phyloP scores from a whole-genome alignment of 2,329 filamentous ascomycete species.

The Chaetomium sp. region DNA sequence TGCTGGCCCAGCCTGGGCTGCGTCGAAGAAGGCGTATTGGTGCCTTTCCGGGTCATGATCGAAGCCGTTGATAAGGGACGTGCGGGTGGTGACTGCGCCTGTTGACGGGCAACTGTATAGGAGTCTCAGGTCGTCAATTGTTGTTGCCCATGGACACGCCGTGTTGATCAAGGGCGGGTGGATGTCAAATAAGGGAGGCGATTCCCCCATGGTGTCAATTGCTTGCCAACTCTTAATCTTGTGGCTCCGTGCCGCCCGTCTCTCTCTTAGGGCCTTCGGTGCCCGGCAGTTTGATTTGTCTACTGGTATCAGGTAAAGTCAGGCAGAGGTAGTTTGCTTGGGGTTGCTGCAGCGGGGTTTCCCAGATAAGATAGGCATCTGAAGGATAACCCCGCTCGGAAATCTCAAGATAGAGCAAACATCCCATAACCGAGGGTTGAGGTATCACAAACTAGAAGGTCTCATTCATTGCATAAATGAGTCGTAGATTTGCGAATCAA shows the following conservation, averaged over 20 bases:
- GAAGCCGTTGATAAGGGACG: constrained; percentile 67
- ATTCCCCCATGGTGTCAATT: constrained; percentile 23
- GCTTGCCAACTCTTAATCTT: background rate
- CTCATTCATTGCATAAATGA: background rate
- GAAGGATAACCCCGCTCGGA: constrained; percentile 5
- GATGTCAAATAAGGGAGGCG: constrained; percentile 55
- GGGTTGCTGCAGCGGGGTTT: constrained; percentile 10
- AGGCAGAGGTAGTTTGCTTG: background rate
- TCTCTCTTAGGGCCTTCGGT: background rate
- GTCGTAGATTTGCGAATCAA: constrained; percentile 41
- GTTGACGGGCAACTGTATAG: constrained; percentile 65
- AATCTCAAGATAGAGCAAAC: background rate
- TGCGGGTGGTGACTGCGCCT: constrained; percentile 75
- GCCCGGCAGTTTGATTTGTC: background rate
- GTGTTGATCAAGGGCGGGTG: constrained; percentile 72
- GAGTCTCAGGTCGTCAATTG: constrained; percentile 58
- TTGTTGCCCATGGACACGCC: constrained; percentile 75
- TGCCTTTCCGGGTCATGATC: constrained; percentile 61
- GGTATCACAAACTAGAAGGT: background rate
- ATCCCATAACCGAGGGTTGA: background rate
- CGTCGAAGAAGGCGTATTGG: constrained; percentile 67
- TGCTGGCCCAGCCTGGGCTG: constrained; percentile 30
- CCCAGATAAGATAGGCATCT: constrained; percentile 35
- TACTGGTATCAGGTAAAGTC: background rate
- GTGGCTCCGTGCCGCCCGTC: background rate